A percentile compares a stretch with the other conserved stretches of the same genome.
These are phyloP conservation scores for Pythium pyrilobum DNA, from an alignment of 352 stramenopile species.

Conservation along the genomic window DNA sequence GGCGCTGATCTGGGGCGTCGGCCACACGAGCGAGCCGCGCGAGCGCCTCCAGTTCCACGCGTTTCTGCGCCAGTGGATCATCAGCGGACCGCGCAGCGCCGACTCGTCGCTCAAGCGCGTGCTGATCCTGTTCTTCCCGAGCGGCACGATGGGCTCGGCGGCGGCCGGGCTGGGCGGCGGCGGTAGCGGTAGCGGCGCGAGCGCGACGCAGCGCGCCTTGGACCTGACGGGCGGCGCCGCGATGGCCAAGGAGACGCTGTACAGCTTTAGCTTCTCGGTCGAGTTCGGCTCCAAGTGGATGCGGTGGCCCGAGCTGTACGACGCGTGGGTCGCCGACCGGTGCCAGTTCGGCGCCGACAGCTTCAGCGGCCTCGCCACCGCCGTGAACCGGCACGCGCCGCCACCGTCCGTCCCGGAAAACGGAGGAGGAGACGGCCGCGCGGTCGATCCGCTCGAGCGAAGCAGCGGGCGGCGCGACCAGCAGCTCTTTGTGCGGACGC, in stretches of 20 bases:
- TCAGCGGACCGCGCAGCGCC: constrained; percentile 34
- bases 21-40: constrained; percentile 30
- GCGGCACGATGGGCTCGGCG: constrained; percentile 20
- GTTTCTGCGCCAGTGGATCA: constrained; percentile 56
- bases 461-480: background rate
- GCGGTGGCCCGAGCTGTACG: constrained; percentile 61
- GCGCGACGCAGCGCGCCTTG: constrained; percentile 7
- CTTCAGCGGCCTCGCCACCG: background rate
- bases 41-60: constrained; percentile 61
- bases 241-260: constrained; percentile 40
- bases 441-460: no score
- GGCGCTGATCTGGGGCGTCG: constrained; percentile 67
- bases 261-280: constrained; percentile 59
- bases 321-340: constrained; percentile 30
- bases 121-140: constrained; percentile 49
- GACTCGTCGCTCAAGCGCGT: constrained; percentile 54
- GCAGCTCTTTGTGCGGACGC: constrained; percentile 31
- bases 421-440: background rate
- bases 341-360: constrained; percentile 2
- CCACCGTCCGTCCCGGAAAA: background rate
- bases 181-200: no score
- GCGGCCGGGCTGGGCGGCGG: background rate
- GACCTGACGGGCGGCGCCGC: constrained; percentile 5
- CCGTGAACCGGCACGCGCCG: background rate
- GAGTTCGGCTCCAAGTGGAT: constrained; percentile 75